phyloP scores from a whole-genome alignment of 176 grass and related monocot species.

The Stipa capillata region DNA sequence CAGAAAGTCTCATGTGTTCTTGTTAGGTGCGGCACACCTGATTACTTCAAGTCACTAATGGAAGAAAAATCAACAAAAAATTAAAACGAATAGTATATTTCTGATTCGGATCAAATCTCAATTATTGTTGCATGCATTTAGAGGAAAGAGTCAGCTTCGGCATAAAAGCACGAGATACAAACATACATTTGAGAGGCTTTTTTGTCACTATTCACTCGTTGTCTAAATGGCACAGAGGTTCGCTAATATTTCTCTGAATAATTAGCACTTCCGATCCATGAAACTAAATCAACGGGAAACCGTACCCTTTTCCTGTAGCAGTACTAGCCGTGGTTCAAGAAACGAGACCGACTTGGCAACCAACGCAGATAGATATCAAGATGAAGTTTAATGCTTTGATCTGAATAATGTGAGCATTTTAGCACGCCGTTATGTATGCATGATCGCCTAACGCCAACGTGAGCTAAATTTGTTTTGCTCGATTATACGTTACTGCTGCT shows the following conservation, averaged over 20 bases:
- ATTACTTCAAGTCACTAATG: neutral
- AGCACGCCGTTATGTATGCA: neutral
- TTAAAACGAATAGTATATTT: neutral
- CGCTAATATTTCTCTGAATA: neutral
- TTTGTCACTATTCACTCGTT: neutral
- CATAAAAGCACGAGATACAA: neutral
- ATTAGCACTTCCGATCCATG: neutral
- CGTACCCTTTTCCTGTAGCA: neutral
- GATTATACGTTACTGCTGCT: neutral
- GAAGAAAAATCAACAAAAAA: neutral
- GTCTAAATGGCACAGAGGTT: neutral
- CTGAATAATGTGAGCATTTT: neutral
- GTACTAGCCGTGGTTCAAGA: neutral
- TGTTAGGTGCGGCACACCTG: conserved; percentile 10
- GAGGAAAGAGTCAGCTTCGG: neutral
- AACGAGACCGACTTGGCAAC: neutral
- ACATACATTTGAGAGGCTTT: neutral
- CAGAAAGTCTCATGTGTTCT: neutral
- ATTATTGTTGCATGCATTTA: neutral
- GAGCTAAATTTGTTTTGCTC: neutral
- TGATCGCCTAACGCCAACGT: neutral
- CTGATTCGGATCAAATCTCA: neutral
- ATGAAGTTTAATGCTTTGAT: neutral
- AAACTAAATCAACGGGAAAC: conserved; percentile 5
- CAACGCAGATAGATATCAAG: neutral